Percentiles rank a stretch among this genome's conserved stretches.
Conservation (phyloP, 345 rosid species). For the Alliaria petiolata region DNA sequence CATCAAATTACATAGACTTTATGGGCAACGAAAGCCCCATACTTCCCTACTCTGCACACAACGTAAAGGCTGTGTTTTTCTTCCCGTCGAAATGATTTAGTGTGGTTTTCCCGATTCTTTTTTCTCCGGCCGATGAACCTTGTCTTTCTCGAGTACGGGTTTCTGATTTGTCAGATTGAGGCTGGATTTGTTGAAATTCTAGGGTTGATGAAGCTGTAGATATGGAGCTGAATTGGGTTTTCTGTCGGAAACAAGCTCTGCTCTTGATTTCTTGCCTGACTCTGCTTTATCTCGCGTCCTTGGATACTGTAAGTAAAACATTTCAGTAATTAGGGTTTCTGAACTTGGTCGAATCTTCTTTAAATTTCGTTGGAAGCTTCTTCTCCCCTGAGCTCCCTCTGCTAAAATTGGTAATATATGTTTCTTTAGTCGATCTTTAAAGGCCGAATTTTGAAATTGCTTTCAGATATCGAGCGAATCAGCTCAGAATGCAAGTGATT, state of each 20-base stretch:
- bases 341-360: neutral
- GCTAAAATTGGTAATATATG: neutral
- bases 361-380: neutral
- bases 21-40: neutral
- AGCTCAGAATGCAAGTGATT: slow-evolving; percentile 8
- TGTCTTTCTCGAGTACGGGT: neutral
- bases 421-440: neutral
- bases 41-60: neutral
- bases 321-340: slow-evolving; percentile 15
- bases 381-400: neutral
- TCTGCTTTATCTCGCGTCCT: slow-evolving; percentile 9
- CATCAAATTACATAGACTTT: neutral
- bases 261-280: slow-evolving; percentile 17
- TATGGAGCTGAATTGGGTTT: slow-evolving; percentile 22
- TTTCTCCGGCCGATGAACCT: neutral
- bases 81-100: neutral
- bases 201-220: slow-evolving; percentile 9
- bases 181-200: neutral
- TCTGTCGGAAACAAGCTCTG: slow-evolving; percentile 8
- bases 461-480: slow-evolving; percentile 28
- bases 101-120: neutral
- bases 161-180: neutral
- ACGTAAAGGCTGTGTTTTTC: neutral
- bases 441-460: neutral
- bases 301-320: slow-evolving; percentile 23